Base-by-base conservation (phyloP, 2,329 filamentous ascomycete species). In the Sphaerulina musiva region DNA sequence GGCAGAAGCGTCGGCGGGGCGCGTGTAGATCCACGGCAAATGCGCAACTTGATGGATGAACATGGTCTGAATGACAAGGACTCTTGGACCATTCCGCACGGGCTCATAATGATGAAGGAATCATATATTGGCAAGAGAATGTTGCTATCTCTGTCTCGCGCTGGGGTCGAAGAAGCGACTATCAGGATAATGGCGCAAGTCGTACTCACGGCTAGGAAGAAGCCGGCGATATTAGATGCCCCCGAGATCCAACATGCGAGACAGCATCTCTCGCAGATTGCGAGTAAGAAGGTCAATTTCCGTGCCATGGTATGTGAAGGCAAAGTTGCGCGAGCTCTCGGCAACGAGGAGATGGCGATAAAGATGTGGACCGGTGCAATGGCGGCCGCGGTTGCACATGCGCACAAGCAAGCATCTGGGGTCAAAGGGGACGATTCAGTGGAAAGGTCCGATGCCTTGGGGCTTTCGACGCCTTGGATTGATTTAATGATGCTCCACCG, bases 381-480 rank as follows among this genome's bases (percentile, higher is more conserved):
- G 46, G 56, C 56, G 31, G 55, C 55, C 9, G 62, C 65, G 6
- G 55, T 61, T 10, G 48, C 46, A 14, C 53, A 48, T 34, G 46
- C 52, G 11, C 55, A 59, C 29, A 41, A 53, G 39, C 42, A 45
- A 12, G 57, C 58, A 23, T 32, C 17, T 29, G 10, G 32, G 11
- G 48, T 6, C 6, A 12, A 23, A n/a, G 20, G 14, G 14, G 17
- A 4, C 11, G 31, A 47, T 14, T 29, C 26, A 29, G 26, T 29
- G 26, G 26, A 29, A 34, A 46, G 10, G 29, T 34, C 38, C 39
- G 29, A 64, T 42, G 38, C 41, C 23, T 32, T 52, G 32, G 62
- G 69, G 32, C 54, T 69, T 11, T 60, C 62, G 3, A 57, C 61
- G 5, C 68, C 68, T 1, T 70, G 67, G 69, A 63, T 65, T 17